Evolutionary conservation across 78 protist species (phyloP).

Genomic region (Dictyostelium discoideum): dicty_2.7 NC_007091.3:4425501-4426000

Average conservation of each 20-base stretch:
- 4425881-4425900: slow-evolving; percentile 56
- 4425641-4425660: slow-evolving; percentile 30
- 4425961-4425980: slow-evolving; percentile 59
- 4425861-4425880: slow-evolving; percentile 50
- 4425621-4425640: slow-evolving; percentile 20
- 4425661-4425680: too few relatives aligned
- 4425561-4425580: slow-evolving; percentile 59
- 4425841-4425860: slow-evolving; percentile 56
- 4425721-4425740: slow-evolving; percentile 49
- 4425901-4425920: slow-evolving; percentile 3
- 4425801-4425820: slow-evolving; percentile 74
- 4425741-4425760: slow-evolving; percentile 52
- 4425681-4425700: not conserved
- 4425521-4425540: not conserved
- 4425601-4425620: slow-evolving; percentile 85
- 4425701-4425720: too few relatives aligned
- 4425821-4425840: slow-evolving; percentile 42
- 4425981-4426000: slow-evolving; percentile 44
- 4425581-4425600: slow-evolving; percentile 66
- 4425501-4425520: slow-evolving; percentile 20
- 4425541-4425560: slow-evolving; percentile 65
- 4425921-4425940: slow-evolving; percentile 31
- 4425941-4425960: slow-evolving; percentile 25
- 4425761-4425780: slow-evolving; percentile 89
- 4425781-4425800: slow-evolving; percentile 87